A percentile compares a stretch with the other conserved stretches of the same genome.
Evolutionary conservation across 306 rosid genomes (phyloP).

Genomic region (Corylus heterophylla): DNA sequence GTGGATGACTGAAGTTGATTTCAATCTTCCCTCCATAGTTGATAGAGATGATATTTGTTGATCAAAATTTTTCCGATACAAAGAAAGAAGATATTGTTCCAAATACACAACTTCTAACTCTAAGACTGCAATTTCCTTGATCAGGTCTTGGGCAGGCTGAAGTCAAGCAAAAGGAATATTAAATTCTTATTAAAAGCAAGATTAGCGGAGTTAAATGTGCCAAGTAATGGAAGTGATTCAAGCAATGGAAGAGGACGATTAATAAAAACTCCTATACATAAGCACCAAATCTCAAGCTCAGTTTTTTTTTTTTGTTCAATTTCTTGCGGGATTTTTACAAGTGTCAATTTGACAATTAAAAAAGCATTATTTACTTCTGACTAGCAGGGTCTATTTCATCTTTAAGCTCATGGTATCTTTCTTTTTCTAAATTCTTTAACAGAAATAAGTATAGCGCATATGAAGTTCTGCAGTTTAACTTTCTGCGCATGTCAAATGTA

Average conservation of each 20-base stretch:
- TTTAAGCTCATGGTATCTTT: not conserved
- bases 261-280: not conserved
- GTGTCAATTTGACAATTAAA: not conserved
- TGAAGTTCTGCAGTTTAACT: not conserved
- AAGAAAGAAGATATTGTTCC: constrained; percentile 77
- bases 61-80: constrained; percentile 68
- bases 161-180: constrained; percentile 25
- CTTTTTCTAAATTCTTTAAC: not conserved
- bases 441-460: not conserved
- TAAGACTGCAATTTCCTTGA: constrained; percentile 75
- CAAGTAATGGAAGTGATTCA: not conserved
- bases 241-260: not conserved
- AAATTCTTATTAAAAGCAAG: constrained; percentile 22
- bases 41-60: constrained; percentile 52
- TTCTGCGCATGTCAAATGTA: not conserved
- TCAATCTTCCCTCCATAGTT: constrained; percentile 41
- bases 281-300: not conserved
- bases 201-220: not conserved
- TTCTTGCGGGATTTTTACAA: not conserved
- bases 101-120: constrained; percentile 73
- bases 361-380: not conserved
- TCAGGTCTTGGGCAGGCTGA: constrained; percentile 73
- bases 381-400: not conserved
- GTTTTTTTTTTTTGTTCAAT: not conserved
- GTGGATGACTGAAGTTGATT: constrained; percentile 30